Evolutionary conservation across 2,329 filamentous ascomycete species (phyloP), one percentile per base, ranked within the genome.

Genomic region (Diplodia seriata): DNA sequence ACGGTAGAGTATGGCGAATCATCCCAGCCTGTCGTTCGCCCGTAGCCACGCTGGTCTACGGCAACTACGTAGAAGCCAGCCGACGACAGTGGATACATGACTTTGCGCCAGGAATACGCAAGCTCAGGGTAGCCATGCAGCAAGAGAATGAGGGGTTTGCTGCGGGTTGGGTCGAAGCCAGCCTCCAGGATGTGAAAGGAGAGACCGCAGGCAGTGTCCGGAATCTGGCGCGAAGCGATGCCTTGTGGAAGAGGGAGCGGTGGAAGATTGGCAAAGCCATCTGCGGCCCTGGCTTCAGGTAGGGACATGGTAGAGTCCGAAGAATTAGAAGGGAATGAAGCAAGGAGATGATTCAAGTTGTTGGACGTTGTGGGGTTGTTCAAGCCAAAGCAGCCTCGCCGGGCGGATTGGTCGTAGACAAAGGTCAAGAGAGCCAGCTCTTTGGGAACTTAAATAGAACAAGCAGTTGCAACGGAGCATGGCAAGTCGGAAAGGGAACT

Each of bases 101-200:
- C 78, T 67, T 88, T 87, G 63, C 89, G 86, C 88, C 89, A 91
- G 56, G 89, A 90, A 75, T 85, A 91, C 33, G 89, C 87, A 2
- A 91, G 81, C 73, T 91, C 89, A 1, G 89, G 89, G 70, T 86
- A 91, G 47, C 89, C 89, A 76, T 90, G 89, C 57, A 86, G 83
- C 59, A 90, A 85, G 7, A 91, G 75, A 9, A 91, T 78, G 12
- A 91, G 81, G 1, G 87, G 88, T 7, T 80, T 81, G 29, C 78
- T 72, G 15, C 73, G 75, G 15, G 73, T 68, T 3, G 79, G 75
- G 31, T 77, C 74, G 43, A 80, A 74, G 51, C 87, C 86, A 18
- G 87, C 81, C 71, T 85, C 83, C 20, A 90, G 81, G 43, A 87
- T 76, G 76, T 91, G 89, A 76, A 87, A 89, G 26, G 82, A 87